phyloP scores from a whole-genome alignment of 495 filamentous ascomycete species.

The Penicillium taxi region DNA sequence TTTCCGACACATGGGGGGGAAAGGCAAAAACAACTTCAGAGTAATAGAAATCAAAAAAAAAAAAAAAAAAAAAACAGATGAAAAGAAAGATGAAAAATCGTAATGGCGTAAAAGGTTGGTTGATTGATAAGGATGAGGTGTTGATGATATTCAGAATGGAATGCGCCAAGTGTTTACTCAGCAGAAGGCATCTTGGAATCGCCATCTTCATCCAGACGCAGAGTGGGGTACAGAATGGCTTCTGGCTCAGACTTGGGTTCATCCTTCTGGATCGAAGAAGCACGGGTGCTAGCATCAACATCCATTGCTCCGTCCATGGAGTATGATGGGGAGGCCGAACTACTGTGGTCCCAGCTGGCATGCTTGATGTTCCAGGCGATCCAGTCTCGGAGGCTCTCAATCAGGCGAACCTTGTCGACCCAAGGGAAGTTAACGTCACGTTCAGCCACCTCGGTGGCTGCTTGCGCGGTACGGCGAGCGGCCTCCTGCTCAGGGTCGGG shows the following conservation, averaged over 20 bases:
- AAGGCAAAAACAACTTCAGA: no score
- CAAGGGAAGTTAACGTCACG: conserved; percentile 59
- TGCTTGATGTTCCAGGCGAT: no score
- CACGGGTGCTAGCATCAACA: conserved; percentile 19
- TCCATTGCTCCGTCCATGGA: conserved; percentile 33
- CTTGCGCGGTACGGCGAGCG: conserved; percentile 36
- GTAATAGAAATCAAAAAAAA: conserved; percentile 2
- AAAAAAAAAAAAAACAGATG: conserved; percentile 5
- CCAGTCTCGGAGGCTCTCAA: conserved; percentile 72
- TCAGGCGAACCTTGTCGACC: conserved; percentile 75
- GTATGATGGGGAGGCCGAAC: conserved; percentile 13
- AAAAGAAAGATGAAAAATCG: conserved; percentile 15
- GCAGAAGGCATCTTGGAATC: conserved; percentile 34
- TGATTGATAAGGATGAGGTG: no score
- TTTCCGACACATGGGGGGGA: no score
- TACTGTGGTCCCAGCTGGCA: no score
- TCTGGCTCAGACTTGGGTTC: conserved; percentile 22
- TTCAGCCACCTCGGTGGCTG: conserved; percentile 40
- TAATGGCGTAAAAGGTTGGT: conserved; percentile 23
- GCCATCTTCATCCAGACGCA: conserved; percentile 39
- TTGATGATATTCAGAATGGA: not conserved
- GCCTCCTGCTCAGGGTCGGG: conserved; percentile 34
- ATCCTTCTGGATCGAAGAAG: conserved; percentile 13
- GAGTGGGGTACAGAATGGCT: conserved; percentile 39
- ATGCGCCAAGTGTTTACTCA: conserved; percentile 8